A percentile compares a stretch with the other conserved stretches of the same genome.
phyloP scores from a whole-genome alignment of 257 asterid species.

The Ajuga chamaepitys region DNA sequence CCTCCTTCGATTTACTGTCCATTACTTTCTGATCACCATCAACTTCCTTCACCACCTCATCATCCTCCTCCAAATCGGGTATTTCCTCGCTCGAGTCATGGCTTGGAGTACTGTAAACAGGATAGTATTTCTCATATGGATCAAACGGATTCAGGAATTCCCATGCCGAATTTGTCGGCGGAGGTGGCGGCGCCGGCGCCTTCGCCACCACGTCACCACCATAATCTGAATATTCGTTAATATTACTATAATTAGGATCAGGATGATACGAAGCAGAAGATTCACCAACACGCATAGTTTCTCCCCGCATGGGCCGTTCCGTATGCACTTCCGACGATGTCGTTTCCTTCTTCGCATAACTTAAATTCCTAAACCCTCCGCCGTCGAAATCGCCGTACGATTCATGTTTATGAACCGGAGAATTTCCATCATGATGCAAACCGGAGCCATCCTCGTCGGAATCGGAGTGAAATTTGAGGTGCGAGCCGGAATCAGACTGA shows the following conservation, averaged over 20 bases:
- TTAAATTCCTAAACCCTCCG: conserved; percentile 47
- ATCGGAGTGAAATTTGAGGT: conserved; percentile 64
- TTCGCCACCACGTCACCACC: conserved; percentile 40
- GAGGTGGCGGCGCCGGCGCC: conserved; percentile 77
- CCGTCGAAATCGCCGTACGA: conserved; percentile 41
- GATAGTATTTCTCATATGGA: conserved; percentile 56
- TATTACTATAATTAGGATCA: conserved; percentile 16
- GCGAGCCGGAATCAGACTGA: conserved; percentile 72
- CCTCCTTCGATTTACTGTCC: conserved; percentile 41
- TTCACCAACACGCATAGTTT: conserved; percentile 64
- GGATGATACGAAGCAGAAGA: conserved; percentile 43
- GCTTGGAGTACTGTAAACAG: conserved; percentile 51
- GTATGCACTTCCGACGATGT: conserved; percentile 62
- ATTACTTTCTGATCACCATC: conserved; percentile 63
- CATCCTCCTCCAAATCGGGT: conserved; percentile 90
- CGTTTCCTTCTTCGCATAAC: conserved; percentile 64
- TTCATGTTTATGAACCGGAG: conserved; percentile 28
- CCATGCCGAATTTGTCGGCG: conserved; percentile 76
- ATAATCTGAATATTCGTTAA: conserved; percentile 25
- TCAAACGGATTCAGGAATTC: conserved; percentile 89
- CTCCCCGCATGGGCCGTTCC: conserved; percentile 62
- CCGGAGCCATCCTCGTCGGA: conserved; percentile 40
- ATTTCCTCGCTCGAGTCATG: conserved; percentile 81
- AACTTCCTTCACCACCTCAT: conserved; percentile 83
- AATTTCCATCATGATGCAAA: conserved; percentile 23